Percentiles rank a stretch among this genome's conserved stretches.
Conservation (phyloP, 345 rosid genomes). For the Arabidopsis suecica region DNA sequence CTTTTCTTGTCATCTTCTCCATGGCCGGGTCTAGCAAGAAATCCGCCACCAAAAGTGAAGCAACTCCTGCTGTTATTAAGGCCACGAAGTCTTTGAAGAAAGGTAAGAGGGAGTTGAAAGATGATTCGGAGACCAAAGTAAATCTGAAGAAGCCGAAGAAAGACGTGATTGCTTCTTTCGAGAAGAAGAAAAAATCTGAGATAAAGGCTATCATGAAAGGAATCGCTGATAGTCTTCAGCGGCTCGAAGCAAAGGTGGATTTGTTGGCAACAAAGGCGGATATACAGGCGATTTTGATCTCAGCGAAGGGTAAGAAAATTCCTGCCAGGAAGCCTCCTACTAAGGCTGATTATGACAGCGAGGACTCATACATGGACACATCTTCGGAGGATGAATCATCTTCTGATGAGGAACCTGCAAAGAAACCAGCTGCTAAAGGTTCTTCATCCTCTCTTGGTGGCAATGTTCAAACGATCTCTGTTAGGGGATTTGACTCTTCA, state of each 20-base stretch:
- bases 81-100: constrained; percentile 30
- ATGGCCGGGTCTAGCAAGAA: constrained; percentile 62
- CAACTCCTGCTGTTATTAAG: constrained; percentile 29
- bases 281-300: background rate
- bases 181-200: background rate
- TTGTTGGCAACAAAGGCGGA: constrained; percentile 40
- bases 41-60: constrained; percentile 45
- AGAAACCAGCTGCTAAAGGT: background rate
- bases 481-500: background rate
- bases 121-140: constrained; percentile 47
- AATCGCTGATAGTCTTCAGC: constrained; percentile 39
- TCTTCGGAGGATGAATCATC: background rate
- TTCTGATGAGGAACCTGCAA: constrained; percentile 14
- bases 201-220: constrained; percentile 40
- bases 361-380: background rate
- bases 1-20: background rate
- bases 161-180: constrained; percentile 36
- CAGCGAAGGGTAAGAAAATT: constrained; percentile 20
- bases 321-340: constrained; percentile 36
- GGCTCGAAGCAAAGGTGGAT: background rate
- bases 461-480: constrained; percentile 31
- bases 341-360: background rate
- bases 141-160: constrained; percentile 64
- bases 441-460: constrained; percentile 28
- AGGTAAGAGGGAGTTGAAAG: background rate